A percentile compares a stretch with the other conserved stretches of the same genome.
Evolutionary conservation across 1,284 basidiomycete species (phyloP).

Genomic region (Phellopilus nigrolimitatus): DNA sequence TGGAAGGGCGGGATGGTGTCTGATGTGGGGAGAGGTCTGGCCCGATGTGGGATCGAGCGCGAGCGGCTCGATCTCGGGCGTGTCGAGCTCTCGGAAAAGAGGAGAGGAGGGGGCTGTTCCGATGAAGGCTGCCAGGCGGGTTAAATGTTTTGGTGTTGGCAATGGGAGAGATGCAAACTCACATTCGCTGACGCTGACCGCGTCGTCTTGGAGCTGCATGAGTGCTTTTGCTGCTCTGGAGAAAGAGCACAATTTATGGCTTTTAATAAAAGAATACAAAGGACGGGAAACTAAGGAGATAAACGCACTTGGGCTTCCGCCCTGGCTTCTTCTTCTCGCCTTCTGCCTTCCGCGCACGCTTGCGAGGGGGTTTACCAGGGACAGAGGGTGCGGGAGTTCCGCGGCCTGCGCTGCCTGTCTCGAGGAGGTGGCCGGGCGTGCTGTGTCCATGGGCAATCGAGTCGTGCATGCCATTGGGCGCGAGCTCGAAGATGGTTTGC

Average conservation of each 20-base stretch:
- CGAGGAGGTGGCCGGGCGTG: constrained; percentile 24
- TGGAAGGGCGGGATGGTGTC: constrained; percentile 45
- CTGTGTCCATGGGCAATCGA: too few relatives aligned
- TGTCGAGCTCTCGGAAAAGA: constrained; percentile 28
- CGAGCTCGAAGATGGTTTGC: constrained; percentile 23
- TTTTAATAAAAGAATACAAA: background rate
- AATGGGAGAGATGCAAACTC: constrained; percentile 17
- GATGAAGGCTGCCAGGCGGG: constrained; percentile 31
- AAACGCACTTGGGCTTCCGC: constrained; percentile 20
- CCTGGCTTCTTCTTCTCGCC: constrained; percentile 35
- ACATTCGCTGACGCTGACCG: constrained; percentile 41
- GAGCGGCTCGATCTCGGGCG: constrained; percentile 27
- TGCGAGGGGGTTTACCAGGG: constrained; percentile 29
- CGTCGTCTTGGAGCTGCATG: constrained; percentile 30
- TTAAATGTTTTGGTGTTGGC: constrained; percentile 11
- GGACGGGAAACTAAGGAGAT: background rate
- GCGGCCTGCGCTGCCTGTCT: constrained; percentile 23
- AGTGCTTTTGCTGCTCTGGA: constrained; percentile 22
- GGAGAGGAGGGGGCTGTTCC: constrained; percentile 46
- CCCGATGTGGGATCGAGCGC: constrained; percentile 21
- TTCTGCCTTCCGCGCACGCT: constrained; percentile 33
- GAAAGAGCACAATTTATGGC: background rate
- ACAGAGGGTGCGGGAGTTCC: constrained; percentile 17
- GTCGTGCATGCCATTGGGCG: constrained; percentile 21
- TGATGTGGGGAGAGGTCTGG: constrained; percentile 28